phyloP scores from a whole-genome alignment of 305 asterid species.

The Fraxinus velutina region DNA sequence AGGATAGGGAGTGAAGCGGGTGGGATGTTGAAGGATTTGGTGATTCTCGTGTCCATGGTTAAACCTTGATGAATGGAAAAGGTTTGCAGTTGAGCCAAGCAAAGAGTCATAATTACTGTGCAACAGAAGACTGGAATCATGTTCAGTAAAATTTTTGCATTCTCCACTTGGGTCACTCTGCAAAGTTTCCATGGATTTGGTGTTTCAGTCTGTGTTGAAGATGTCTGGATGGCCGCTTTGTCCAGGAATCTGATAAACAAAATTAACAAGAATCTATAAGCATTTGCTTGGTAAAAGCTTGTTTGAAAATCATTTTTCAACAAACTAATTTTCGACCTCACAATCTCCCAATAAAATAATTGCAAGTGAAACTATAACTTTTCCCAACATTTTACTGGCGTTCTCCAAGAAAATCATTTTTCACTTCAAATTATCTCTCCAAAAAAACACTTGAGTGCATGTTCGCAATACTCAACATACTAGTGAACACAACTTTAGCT shows the following conservation, averaged over 20 bases:
- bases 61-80: constrained; percentile 64
- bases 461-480: not conserved
- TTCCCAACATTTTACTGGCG: not conserved
- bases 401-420: not conserved
- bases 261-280: not conserved
- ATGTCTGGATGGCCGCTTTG: constrained; percentile 58
- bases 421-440: not conserved
- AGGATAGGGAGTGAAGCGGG: constrained; percentile 71
- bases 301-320: not conserved
- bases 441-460: not conserved
- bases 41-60: constrained; percentile 63
- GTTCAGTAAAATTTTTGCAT: constrained; percentile 60
- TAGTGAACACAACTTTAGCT: no score
- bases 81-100: constrained; percentile 80
- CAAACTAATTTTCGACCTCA: no score
- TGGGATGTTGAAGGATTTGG: constrained; percentile 49
- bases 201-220: constrained; percentile 18
- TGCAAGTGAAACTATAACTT: not conserved
- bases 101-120: constrained; percentile 70
- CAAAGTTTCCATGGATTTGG: constrained; percentile 59
- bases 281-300: not conserved
- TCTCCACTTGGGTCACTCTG: constrained; percentile 75
- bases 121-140: constrained; percentile 67
- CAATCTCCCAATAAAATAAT: not conserved
- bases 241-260: constrained; percentile 49